Evolutionary conservation across 108 stramenopile species (phyloP).

Genomic region (Nitzschia inconspicua): DNA sequence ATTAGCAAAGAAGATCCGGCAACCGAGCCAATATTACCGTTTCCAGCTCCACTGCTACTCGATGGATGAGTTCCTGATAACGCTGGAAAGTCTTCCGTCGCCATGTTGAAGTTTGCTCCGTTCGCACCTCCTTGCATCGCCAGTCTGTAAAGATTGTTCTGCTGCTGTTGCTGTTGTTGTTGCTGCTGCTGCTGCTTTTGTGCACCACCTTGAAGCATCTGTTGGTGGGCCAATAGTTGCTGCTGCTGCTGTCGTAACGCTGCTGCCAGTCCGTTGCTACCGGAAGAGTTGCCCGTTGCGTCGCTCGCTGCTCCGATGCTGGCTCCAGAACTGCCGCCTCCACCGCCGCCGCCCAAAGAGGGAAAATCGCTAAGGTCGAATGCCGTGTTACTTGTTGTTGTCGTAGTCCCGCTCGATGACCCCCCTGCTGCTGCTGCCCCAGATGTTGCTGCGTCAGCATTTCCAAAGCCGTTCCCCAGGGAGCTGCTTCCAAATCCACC

Average conservation of each 20-base stretch:
- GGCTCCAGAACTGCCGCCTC: too few relatives aligned
- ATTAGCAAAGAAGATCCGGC: constrained; percentile 29
- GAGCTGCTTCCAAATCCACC: constrained; percentile 39
- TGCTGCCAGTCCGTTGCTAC: constrained; percentile 58
- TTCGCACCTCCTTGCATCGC: constrained; percentile 59
- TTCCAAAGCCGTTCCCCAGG: constrained; percentile 48
- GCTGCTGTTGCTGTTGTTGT: constrained; percentile 41
- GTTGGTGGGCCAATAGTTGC: constrained; percentile 28
- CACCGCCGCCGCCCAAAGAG: constrained; percentile 72
- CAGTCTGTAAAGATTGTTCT: constrained; percentile 68
- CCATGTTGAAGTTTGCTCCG: constrained; percentile 70
- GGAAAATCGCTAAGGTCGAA: constrained; percentile 89
- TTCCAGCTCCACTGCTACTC: constrained; percentile 11
- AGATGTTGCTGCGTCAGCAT: constrained; percentile 31
- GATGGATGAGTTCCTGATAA: constrained; percentile 34
- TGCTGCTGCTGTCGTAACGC: constrained; percentile 71
- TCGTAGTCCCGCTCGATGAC: constrained; percentile 20
- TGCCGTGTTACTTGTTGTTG: constrained; percentile 18
- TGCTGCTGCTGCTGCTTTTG: constrained; percentile 22
- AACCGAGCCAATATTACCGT: constrained; percentile 16
- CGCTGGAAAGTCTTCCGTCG: constrained; percentile 85
- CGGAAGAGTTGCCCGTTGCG: not conserved
- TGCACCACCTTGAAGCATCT: constrained; percentile 19
- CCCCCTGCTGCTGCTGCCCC: constrained; percentile 15
- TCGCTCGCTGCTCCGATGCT: constrained; percentile 27